phyloP scores from a whole-genome alignment of 1,139 yeast species.

The Scheffersomyces cryptocercus region DNA sequence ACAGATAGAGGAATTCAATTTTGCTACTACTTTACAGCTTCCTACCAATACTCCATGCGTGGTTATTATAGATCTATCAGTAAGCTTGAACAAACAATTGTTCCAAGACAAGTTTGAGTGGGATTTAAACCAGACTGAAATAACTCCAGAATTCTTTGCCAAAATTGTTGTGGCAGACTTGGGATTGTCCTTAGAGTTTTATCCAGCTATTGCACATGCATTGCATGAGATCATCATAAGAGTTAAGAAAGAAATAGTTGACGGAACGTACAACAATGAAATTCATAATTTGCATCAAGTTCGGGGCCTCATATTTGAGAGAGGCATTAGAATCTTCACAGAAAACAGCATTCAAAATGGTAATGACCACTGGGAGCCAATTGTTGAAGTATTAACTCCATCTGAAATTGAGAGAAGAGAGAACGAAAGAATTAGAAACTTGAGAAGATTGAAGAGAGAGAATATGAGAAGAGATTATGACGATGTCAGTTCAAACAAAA shows the following conservation, averaged over 20 bases:
- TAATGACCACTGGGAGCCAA: slow-evolving; percentile 83
- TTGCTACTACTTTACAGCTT: slow-evolving; percentile 59
- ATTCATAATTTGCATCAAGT: slow-evolving; percentile 47
- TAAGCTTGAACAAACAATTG: slow-evolving; percentile 78
- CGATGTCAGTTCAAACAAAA: slow-evolving; percentile 34
- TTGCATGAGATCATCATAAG: slow-evolving; percentile 77
- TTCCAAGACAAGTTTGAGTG: slow-evolving; percentile 95
- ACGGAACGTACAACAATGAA: slow-evolving; percentile 61
- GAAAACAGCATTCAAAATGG: slow-evolving; percentile 49
- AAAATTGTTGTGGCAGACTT: slow-evolving; percentile 78
- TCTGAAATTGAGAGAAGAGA: slow-evolving; percentile 96
- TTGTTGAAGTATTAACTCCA: slow-evolving; percentile 79
- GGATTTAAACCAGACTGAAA: slow-evolving; percentile 68
- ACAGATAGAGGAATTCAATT: slow-evolving; percentile 72
- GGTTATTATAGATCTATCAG: slow-evolving; percentile 78
- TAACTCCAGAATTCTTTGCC: slow-evolving; percentile 87
- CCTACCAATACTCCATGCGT: slow-evolving; percentile 63
- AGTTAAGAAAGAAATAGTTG: slow-evolving; percentile 82
- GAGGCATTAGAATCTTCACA: slow-evolving; percentile 46
- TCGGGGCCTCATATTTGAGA: slow-evolving; percentile 45
- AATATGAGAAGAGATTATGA: slow-evolving; percentile 63
- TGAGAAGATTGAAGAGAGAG: slow-evolving; percentile 90
- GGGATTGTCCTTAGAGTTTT: slow-evolving; percentile 82
- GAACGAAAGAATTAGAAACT: slow-evolving; percentile 89
- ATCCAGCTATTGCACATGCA: slow-evolving; percentile 87